Conservation (phyloP, 345 rosid species). For the Eucalyptus paniculata region DNA sequence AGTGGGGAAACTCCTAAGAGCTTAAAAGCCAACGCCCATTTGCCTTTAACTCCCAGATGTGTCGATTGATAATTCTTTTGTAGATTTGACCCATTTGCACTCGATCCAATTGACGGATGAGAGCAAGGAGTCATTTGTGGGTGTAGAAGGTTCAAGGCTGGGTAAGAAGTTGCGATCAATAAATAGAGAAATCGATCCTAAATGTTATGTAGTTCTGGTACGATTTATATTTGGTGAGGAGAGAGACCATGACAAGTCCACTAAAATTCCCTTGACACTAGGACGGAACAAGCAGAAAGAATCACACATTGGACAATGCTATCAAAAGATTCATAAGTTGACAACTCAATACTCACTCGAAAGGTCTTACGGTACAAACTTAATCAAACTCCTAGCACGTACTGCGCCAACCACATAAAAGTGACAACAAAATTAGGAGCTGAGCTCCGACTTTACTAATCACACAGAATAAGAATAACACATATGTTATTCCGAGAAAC, state of each 20-base stretch:
- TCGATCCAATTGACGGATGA: background rate
- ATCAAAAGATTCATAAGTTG: background rate
- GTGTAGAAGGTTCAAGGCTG: background rate
- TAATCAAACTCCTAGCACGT: background rate
- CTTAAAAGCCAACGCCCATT: background rate
- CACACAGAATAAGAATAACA: background rate
- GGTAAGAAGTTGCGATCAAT: background rate
- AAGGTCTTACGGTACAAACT: background rate
- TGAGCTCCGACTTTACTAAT: background rate
- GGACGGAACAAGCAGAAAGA: background rate
- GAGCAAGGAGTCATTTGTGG: background rate
- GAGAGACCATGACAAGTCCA: background rate
- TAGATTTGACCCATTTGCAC: background rate
- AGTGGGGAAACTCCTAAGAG: background rate
- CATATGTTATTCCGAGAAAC: background rate
- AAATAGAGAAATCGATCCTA: background rate
- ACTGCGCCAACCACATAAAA: background rate
- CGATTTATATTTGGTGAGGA: background rate
- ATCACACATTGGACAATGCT: background rate
- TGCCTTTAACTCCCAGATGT: background rate
- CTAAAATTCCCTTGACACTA: background rate
- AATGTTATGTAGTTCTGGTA: background rate
- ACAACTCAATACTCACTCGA: background rate
- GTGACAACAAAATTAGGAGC: background rate
- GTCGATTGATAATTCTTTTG: background rate